Evolutionary conservation across 2,329 filamentous ascomycete genomes (phyloP).

Genomic region (Colletotrichum sublineola): DNA sequence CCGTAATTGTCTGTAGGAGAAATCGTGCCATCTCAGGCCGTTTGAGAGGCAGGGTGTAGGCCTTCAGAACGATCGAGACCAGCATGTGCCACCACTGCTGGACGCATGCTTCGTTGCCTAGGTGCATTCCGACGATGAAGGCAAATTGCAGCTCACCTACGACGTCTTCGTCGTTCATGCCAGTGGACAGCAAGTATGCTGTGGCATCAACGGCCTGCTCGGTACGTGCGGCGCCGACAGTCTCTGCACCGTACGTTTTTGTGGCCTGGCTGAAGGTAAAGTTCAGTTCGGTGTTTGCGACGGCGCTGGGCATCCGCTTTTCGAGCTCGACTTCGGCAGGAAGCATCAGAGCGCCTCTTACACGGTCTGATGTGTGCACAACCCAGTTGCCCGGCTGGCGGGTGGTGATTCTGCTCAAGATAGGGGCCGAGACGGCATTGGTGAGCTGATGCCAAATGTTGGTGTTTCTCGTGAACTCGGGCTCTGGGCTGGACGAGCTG

Average conservation of each 20-base stretch:
- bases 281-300: constrained; percentile 55
- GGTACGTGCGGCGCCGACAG: constrained; percentile 55
- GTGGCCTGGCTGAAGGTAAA: constrained; percentile 62
- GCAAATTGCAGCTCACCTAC: constrained; percentile 73
- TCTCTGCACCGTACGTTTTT: constrained; percentile 57
- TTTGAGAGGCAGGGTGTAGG: constrained; percentile 58
- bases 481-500: constrained; percentile 43
- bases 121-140: constrained; percentile 68
- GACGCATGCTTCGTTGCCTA: constrained; percentile 70
- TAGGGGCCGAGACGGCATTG: constrained; percentile 57
- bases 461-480: constrained; percentile 45
- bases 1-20: constrained; percentile 65
- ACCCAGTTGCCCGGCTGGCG: constrained; percentile 60
- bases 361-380: constrained; percentile 66
- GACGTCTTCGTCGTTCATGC: constrained; percentile 57
- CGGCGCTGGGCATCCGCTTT: constrained; percentile 51
- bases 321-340: constrained; percentile 57
- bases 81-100: constrained; percentile 73
- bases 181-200: constrained; percentile 56
- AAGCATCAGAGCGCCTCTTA: constrained; percentile 58
- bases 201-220: constrained; percentile 64
- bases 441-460: constrained; percentile 68
- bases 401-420: constrained; percentile 64
- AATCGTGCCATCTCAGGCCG: constrained; percentile 60
- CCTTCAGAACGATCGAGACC: constrained; percentile 64